Evolutionary conservation across 768 basidiomycete species (phyloP).

Genomic region (Sutorius australiensis): DNA sequence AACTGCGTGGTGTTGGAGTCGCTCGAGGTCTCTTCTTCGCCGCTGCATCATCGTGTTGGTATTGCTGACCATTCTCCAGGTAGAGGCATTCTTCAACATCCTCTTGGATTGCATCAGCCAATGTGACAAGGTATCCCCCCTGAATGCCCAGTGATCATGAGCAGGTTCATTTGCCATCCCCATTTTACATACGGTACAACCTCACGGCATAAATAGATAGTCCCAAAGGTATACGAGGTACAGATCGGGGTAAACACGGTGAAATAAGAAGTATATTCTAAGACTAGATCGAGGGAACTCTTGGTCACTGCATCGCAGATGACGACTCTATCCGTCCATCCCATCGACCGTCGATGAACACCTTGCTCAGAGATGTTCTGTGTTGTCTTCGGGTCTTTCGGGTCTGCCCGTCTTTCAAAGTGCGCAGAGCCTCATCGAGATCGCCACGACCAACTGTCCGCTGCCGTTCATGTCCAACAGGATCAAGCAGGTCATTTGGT

Average conservation of each 20-base stretch:
- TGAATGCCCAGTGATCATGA: conserved; percentile 39
- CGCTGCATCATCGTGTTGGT: not conserved
- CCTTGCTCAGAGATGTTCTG: conserved; percentile 15
- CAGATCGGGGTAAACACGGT: not conserved
- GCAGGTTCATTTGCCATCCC: not conserved
- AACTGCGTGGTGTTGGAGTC: conserved; percentile 71
- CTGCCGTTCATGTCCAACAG: conserved; percentile 41
- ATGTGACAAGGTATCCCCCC: conserved; percentile 58
- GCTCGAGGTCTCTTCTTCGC: conserved; percentile 49
- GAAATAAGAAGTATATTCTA: not conserved
- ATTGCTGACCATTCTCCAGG: conserved; percentile 37
- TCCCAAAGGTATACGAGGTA: not conserved
- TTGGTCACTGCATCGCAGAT: not conserved
- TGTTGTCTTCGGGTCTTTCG: conserved; percentile 15
- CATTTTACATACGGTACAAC: not conserved
- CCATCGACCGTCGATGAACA: conserved; percentile 27
- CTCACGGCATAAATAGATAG: not conserved
- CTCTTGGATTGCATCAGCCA: conserved; percentile 55
- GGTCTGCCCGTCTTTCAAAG: conserved; percentile 59
- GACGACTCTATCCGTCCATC: conserved; percentile 8
- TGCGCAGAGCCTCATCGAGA: conserved; percentile 81
- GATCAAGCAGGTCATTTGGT: conserved; percentile 30
- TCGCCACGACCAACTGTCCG: conserved; percentile 71
- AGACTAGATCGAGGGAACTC: not conserved
- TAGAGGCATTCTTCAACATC: conserved; percentile 59